Percentiles rank a stretch among this genome's conserved stretches.
Evolutionary conservation across 768 basidiomycete genomes (phyloP).

Genomic region (Crassisporium funariophilum): DNA sequence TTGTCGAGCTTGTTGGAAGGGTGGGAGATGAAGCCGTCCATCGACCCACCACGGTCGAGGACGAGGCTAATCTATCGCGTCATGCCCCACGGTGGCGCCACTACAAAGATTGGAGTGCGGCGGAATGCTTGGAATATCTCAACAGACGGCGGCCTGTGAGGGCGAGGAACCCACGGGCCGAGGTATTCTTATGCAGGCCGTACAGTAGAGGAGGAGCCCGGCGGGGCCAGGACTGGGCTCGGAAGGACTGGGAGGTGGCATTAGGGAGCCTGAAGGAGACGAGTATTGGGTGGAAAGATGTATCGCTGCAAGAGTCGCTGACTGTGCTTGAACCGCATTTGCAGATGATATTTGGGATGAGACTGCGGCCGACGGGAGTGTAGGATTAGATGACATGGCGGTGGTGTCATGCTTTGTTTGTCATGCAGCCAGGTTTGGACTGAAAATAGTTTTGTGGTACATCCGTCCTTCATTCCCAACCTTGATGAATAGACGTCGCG

Average conservation of each 20-base stretch:
- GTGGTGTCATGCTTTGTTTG: neutral
- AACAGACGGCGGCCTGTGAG: constrained; percentile 13
- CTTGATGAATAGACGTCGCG: constrained; percentile 47
- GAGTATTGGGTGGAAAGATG: constrained; percentile 55
- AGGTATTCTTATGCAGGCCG: constrained; percentile 46
- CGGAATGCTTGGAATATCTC: constrained; percentile 63
- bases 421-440: constrained; percentile 2
- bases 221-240: constrained; percentile 75
- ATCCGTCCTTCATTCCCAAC: constrained; percentile 8
- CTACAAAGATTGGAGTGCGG: constrained; percentile 52
- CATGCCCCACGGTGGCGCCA: constrained; percentile 61
- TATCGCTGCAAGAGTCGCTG: constrained; percentile 52
- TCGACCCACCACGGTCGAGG: constrained; percentile 26
- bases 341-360: constrained; percentile 45
- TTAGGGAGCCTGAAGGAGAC: constrained; percentile 48
- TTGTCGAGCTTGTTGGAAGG: constrained; percentile 58
- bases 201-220: constrained; percentile 51
- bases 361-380: constrained; percentile 6
- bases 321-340: constrained; percentile 50
- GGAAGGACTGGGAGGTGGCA: constrained; percentile 63
- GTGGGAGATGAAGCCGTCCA: constrained; percentile 51
- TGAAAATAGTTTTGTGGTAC: constrained; percentile 10
- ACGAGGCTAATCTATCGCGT: constrained; percentile 44
- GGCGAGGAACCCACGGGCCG: constrained; percentile 44
- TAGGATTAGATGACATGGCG: no score